A percentile compares a stretch with the other conserved stretches of the same genome.
These are phyloP conservation scores for Xylariomycetidae sp. DNA, from an alignment of 2,329 filamentous ascomycete genomes.

Conservation along the genomic window DNA sequence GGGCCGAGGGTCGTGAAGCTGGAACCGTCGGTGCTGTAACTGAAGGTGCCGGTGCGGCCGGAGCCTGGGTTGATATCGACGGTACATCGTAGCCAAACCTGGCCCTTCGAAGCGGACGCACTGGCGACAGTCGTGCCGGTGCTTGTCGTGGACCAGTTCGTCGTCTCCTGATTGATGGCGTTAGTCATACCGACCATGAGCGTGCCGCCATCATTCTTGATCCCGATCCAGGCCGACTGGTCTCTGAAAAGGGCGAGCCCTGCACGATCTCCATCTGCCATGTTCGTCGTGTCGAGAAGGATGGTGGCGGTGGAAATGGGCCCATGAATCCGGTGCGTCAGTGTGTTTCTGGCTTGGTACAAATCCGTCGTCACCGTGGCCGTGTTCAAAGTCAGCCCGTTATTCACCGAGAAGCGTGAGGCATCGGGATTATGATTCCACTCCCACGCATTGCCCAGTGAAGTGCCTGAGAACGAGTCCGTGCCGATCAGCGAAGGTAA, in stretches of 20 bases:
- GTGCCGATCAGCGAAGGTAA: slow-evolving; percentile 30
- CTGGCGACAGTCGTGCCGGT: slow-evolving; percentile 25
- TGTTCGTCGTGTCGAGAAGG: slow-evolving; percentile 40
- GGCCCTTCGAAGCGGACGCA: slow-evolving; percentile 24
- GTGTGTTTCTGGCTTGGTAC: slow-evolving; percentile 41
- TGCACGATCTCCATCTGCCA: slow-evolving; percentile 47
- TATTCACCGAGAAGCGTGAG: slow-evolving; percentile 37
- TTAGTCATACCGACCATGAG: slow-evolving; percentile 31
- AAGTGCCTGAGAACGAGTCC: slow-evolving; percentile 39
- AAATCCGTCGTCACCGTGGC: slow-evolving; percentile 49
- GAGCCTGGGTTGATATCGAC: slow-evolving; percentile 30
- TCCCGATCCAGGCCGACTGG: slow-evolving; percentile 46
- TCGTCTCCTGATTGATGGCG: slow-evolving; percentile 33
- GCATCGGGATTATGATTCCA: slow-evolving; percentile 60
- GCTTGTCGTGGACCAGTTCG: slow-evolving; percentile 21
- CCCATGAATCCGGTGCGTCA: slow-evolving; percentile 43
- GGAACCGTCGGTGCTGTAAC: slow-evolving; percentile 39
- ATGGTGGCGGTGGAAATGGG: slow-evolving; percentile 45
- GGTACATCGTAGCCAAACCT: slow-evolving; percentile 33
- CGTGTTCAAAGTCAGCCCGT: slow-evolving; percentile 42
- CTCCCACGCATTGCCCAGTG: slow-evolving; percentile 46
- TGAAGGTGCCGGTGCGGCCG: slow-evolving; percentile 28
- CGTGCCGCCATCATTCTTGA: slow-evolving; percentile 32
- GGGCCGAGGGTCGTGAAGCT: slow-evolving; percentile 30
- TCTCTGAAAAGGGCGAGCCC: slow-evolving; percentile 52